Percentiles rank a stretch among this genome's conserved stretches.
These are phyloP conservation scores for Ascomycota sp. DNA, from an alignment of 2,329 filamentous ascomycete species.

Conservation along the genomic window DNA sequence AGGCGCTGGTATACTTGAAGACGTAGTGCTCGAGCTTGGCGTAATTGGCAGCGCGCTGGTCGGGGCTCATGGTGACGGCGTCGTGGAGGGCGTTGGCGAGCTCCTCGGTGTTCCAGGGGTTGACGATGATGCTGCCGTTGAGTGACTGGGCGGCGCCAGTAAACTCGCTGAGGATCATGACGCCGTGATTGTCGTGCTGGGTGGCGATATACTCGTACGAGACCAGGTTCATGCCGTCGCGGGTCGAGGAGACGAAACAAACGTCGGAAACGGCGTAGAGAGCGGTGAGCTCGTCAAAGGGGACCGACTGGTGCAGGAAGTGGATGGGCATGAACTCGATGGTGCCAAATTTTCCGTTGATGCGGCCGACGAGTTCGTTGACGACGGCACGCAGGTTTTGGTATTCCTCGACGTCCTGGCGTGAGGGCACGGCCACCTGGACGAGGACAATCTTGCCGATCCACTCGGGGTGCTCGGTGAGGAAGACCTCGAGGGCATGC, in stretches of 20 bases:
- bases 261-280: slow-evolving; percentile 85
- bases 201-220: slow-evolving; percentile 97
- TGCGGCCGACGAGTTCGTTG: slow-evolving; percentile 88
- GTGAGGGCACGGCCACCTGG: slow-evolving; percentile 84
- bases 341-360: slow-evolving; percentile 93
- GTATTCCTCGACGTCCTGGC: slow-evolving; percentile 94
- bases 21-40: slow-evolving; percentile 87
- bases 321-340: slow-evolving; percentile 98
- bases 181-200: slow-evolving; percentile 74
- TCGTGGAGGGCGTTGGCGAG: slow-evolving; percentile 84
- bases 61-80: slow-evolving; percentile 87
- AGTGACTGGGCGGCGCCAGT: slow-evolving; percentile 87
- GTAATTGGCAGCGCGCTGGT: slow-evolving; percentile 72
- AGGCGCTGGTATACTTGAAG: slow-evolving; percentile 91
- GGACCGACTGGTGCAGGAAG: slow-evolving; percentile 91
- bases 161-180: slow-evolving; percentile 91
- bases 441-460: slow-evolving; percentile 93
- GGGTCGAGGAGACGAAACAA: slow-evolving; percentile 83
- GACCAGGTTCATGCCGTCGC: slow-evolving; percentile 96
- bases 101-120: slow-evolving; percentile 97
- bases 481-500: slow-evolving; percentile 86
- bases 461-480: slow-evolving; percentile 94
- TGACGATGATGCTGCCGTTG: slow-evolving; percentile 84
- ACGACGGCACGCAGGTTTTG: slow-evolving; percentile 89
- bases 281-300: slow-evolving; percentile 84